Evolutionary conservation across 192 early-diverging fungal species (phyloP), one percentile per base, ranked within the genome.

Genomic region (Irineochytrium annulatum): DNA sequence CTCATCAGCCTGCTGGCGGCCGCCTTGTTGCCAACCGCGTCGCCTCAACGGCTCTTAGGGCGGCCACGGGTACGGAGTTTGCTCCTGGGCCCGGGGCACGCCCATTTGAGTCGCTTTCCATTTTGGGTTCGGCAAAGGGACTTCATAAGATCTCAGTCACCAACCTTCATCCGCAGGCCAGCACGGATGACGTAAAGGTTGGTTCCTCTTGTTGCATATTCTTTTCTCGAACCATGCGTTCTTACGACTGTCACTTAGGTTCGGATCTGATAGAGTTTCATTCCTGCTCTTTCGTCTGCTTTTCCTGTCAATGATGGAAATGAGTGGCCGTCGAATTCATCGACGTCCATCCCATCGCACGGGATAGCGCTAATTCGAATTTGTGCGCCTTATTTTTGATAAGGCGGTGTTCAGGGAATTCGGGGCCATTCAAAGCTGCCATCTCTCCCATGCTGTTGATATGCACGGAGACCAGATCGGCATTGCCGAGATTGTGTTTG

Each of bases 121-220:
- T 27, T 26, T 44, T 52, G 11, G 45, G 20, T 46, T 60, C 59
- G 13, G 46, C 46, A 8, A 24, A 24, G 17, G 46, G 46, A 20
- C 46, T 24, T 8, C 26, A 14, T 22, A 49, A 49, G 24, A 49
- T 49, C 11, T 22, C 46, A 13, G 63, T 65, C 3, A 19, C 24
- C 4, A 67, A 67, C 45, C 39, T 67, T n/a, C 57, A 67, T 43
- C 65, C 65, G 27, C 41, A 67, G 8, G 65, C 65, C 17, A 60
- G 48, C 34, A 57, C 65, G 4, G 65, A 57, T 14, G 65, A 67
- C 28, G 58, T 67, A 33, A 43, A 65, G 46, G 63, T 65, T 5
- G 13, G 20, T 1, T 1, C 11, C 46, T 22, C 46, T n/a, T n/a
- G n/a, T n/a, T n/a, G n/a, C n/a, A n/a, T n/a, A n/a, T n/a, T n/a